Evolutionary conservation across 2,329 filamentous ascomycete species (phyloP).

Genomic region (Penicillium thymicola): DNA sequence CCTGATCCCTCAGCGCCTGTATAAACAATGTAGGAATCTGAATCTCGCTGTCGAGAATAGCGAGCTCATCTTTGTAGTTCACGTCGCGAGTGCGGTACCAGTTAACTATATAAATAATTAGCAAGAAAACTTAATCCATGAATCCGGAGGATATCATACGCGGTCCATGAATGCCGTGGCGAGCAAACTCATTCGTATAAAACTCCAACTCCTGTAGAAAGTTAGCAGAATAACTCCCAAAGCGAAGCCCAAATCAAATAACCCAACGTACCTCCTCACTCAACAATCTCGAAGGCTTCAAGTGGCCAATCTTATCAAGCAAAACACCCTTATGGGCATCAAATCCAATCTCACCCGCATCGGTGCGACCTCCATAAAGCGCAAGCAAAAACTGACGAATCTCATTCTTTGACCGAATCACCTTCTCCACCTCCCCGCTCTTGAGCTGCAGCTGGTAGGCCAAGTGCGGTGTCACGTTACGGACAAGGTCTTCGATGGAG

Average conservation of each 20-base stretch:
- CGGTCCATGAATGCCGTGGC: constrained; percentile 72
- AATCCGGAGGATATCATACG: constrained; percentile 40
- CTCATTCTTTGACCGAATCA: constrained; percentile 56
- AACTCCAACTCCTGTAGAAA: constrained; percentile 62
- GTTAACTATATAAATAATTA: constrained; percentile 53
- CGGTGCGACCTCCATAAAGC: constrained; percentile 65
- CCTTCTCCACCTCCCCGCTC: constrained; percentile 62
- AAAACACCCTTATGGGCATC: constrained; percentile 59
- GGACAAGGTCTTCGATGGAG: constrained; percentile 59
- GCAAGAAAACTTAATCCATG: background rate
- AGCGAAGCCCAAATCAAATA: background rate
- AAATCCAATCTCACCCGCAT: constrained; percentile 58
- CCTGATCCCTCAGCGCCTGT: constrained; percentile 65
- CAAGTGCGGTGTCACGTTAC: constrained; percentile 62
- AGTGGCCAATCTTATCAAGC: constrained; percentile 59
- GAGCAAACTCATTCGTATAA: constrained; percentile 70
- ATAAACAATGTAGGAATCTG: constrained; percentile 71
- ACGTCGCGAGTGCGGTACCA: constrained; percentile 77
- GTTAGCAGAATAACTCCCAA: background rate
- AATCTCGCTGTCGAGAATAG: constrained; percentile 43
- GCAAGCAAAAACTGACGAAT: constrained; percentile 68
- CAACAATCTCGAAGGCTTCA: constrained; percentile 60
- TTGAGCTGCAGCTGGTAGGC: constrained; percentile 80
- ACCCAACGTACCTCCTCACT: constrained; percentile 52
- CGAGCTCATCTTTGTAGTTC: constrained; percentile 72